Percentiles rank a stretch among this genome's conserved stretches.
phyloP scores from a whole-genome alignment of 352 stramenopile species.

The Phytophthora chlamydospora region DNA sequence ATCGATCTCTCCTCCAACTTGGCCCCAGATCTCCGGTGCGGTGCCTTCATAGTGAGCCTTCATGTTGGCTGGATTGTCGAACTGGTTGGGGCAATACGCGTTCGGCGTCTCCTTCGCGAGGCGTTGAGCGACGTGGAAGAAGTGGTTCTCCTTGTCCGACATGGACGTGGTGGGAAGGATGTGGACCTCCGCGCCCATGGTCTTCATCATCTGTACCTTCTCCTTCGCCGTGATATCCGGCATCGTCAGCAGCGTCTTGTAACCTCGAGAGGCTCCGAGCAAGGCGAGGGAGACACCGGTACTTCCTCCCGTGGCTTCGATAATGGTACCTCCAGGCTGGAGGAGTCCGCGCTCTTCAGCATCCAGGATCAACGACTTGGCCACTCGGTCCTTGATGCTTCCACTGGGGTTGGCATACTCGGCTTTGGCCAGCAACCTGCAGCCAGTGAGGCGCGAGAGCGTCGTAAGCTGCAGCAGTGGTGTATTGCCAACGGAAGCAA shows the following conservation, averaged over 20 bases:
- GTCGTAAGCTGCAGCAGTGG: constrained; percentile 73
- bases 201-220: constrained; percentile 84
- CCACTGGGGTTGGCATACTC: constrained; percentile 93
- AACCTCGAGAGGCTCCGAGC: constrained; percentile 85
- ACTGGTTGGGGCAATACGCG: constrained; percentile 71
- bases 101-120: constrained; percentile 44
- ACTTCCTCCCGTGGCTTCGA: constrained; percentile 91
- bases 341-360: constrained; percentile 89
- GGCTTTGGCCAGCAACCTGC: constrained; percentile 81
- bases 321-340: constrained; percentile 60
- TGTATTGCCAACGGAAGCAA: constrained; percentile 78
- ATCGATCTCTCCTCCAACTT: constrained; percentile 89
- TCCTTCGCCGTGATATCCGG: constrained; percentile 67
- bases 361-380: constrained; percentile 92
- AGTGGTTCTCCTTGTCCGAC: constrained; percentile 73
- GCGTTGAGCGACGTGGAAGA: constrained; percentile 73
- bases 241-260: constrained; percentile 84
- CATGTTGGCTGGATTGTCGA: constrained; percentile 82
- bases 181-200: constrained; percentile 73
- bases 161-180: constrained; percentile 67
- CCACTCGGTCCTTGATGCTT: constrained; percentile 95
- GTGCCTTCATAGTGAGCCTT: constrained; percentile 77
- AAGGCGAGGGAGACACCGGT: constrained; percentile 93
- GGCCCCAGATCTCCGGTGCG: constrained; percentile 89
- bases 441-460: constrained; percentile 69